Base-by-base conservation (phyloP, 2,329 filamentous ascomycete species). In the Boeremia lycopersici region DNA sequence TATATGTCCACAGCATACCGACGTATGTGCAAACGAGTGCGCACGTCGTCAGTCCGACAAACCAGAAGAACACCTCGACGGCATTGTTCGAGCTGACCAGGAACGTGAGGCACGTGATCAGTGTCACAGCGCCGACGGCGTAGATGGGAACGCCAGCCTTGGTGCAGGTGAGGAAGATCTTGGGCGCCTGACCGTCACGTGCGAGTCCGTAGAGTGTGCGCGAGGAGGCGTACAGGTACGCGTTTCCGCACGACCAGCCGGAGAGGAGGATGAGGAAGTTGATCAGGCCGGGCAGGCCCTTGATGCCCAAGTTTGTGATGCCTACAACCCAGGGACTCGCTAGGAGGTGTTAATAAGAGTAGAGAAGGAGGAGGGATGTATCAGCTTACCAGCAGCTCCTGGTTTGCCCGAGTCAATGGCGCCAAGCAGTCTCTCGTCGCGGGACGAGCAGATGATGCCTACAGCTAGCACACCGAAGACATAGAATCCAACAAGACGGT, bases 231-330 rank as follows among this genome's bases (percentile, higher is more conserved):
- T 82, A 84, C 17, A 83, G 68, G 72, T 82, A 82, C 0, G 80
- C 78, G 66, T 85, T 85, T 41, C 80, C 83, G 11, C 82, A 81
- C 0, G 80, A 83, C 75, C 81, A 82, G 2, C 86, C 87, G 6
- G 85, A 88, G 13, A 87, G 86, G 46, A 89, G 77, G 63, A 90
- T 84, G 17, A 84, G 85, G 30, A 81, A 86, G 67, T 90, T 90
- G 76, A 90, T 86, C 62, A 89, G 80, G 57, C 83, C 84, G 63
- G 87, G 84, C 2, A 90, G 80, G 1, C 80, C 82, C 2, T 77
- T 74, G 54, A 83, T 82, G 4, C 81, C 79, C n/a, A 69, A 79
- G 49, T 79, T 75, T 51, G 78, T 77, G 62, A 81, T 80, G 25
- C 77, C 80, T 13, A 81, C 73, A 6, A 81, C 80, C 57, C 80